Conservation (phyloP, 2,329 filamentous ascomycete genomes). For the Pseudonectria foliicola region DNA sequence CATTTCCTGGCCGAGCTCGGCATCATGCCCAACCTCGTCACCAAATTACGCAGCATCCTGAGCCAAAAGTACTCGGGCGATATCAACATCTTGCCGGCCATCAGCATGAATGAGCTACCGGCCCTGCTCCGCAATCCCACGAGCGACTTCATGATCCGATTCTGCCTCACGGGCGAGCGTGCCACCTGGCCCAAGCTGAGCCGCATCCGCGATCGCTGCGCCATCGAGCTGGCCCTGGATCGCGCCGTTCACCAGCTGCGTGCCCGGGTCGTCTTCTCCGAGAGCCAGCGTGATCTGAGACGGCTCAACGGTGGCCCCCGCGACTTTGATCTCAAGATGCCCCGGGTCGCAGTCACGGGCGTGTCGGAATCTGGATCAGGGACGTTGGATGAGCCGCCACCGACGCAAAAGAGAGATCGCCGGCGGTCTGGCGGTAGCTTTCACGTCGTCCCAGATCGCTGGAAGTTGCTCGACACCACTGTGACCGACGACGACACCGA, state of each 20-base stretch:
- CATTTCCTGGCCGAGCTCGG: conserved; percentile 75
- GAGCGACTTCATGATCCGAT: conserved; percentile 75
- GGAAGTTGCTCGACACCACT: conserved; percentile 30
- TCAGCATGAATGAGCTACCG: conserved; percentile 66
- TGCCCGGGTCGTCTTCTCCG: conserved; percentile 61
- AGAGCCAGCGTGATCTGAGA: conserved; percentile 55
- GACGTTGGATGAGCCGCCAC: conserved; percentile 18
- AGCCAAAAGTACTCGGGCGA: conserved; percentile 91
- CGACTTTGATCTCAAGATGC: conserved; percentile 18
- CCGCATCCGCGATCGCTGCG: conserved; percentile 77
- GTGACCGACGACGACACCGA: conserved; percentile 39
- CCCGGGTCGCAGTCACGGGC: conserved; percentile 8
- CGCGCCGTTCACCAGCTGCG: conserved; percentile 63
- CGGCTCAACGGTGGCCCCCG: conserved; percentile 31
- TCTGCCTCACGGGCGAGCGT: conserved; percentile 69
- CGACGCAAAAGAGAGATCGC: conserved; percentile 32
- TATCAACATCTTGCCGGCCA: conserved; percentile 84
- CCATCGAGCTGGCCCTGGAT: conserved; percentile 81
- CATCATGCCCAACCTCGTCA: conserved; percentile 69
- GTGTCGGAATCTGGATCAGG: conserved; percentile 12
- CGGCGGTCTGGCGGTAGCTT: conserved; percentile 46
- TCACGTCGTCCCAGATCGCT: conserved; percentile 30
- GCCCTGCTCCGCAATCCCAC: conserved; percentile 78
- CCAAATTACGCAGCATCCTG: conserved; percentile 72
- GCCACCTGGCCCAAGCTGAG: conserved; percentile 90